Evolutionary conservation across 306 rosid species (phyloP).

Genomic region (Citrullus colocynthis): DNA sequence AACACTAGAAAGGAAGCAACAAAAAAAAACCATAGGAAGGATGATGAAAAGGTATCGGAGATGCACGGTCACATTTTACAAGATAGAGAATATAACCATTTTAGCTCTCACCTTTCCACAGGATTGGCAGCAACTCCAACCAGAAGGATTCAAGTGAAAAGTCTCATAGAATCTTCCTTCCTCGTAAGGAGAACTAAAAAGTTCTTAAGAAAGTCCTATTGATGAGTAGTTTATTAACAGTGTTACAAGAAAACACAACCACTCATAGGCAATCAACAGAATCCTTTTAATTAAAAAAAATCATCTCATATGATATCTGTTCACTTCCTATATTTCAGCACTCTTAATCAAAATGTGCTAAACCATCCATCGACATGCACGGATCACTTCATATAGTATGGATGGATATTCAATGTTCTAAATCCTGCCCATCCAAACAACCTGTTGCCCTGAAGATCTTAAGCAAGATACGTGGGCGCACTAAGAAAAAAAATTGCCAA

Average conservation of each 20-base stretch:
- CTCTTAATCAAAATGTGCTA: not conserved
- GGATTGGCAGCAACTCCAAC: conserved; percentile 95
- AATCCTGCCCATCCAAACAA: not conserved
- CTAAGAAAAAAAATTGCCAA: not conserved
- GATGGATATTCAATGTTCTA: not conserved
- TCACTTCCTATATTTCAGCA: not conserved
- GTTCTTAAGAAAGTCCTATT: not conserved
- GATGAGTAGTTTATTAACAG: not conserved
- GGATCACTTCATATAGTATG: not conserved
- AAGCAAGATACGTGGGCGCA: not conserved
- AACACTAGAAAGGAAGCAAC: not conserved
- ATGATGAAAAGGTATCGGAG: not conserved
- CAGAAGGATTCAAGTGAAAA: conserved; percentile 65
- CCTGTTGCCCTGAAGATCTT: not conserved
- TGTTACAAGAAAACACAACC: too few species aligned
- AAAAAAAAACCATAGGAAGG: not conserved
- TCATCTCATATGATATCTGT: not conserved
- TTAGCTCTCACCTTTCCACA: conserved; percentile 65
- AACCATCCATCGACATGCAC: not conserved
- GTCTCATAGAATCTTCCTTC: conserved; percentile 93
- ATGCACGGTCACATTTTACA: not conserved
- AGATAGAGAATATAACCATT: conserved; percentile 3
- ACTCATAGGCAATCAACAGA: not conserved
- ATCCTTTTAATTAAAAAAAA: not conserved
- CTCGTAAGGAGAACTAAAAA: conserved; percentile 50